phyloP scores from a whole-genome alignment of 345 rosid species.

The Acer yangbiense region DNA sequence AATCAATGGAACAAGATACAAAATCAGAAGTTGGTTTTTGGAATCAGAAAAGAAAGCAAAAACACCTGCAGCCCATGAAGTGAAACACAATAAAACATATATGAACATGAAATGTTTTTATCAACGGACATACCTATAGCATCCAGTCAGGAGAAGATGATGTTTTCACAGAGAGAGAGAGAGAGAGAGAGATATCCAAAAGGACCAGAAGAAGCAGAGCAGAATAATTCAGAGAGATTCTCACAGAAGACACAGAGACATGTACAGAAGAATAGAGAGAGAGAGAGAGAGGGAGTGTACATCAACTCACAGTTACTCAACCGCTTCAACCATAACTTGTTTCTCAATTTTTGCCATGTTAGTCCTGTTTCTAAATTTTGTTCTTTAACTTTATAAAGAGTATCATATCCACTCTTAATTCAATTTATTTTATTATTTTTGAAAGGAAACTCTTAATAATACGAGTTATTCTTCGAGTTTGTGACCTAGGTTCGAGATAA shows the following conservation, averaged over 20 bases:
- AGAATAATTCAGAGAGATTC: slow-evolving; percentile 5
- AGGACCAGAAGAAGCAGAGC: slow-evolving; percentile 9
- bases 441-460: no score
- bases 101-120: neutral
- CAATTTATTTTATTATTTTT: no score
- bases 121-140: slow-evolving; percentile 17
- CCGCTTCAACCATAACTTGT: slow-evolving; percentile 22
- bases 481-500: no score
- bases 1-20: neutral
- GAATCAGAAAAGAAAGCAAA: neutral
- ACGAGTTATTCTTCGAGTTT: no score
- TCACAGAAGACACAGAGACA: slow-evolving; percentile 11
- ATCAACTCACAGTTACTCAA: slow-evolving; percentile 36
- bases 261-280: no score
- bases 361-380: neutral
- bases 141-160: slow-evolving; percentile 13
- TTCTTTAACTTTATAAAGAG: no score
- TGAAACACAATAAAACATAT: neutral
- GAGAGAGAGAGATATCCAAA: slow-evolving; percentile 14
- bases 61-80: neutral
- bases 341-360: slow-evolving; percentile 15
- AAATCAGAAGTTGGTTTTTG: neutral
- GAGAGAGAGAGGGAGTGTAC: slow-evolving; percentile 19
- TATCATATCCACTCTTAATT: no score
- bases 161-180: slow-evolving; percentile 1